phyloP scores from a whole-genome alignment of 2,329 filamentous ascomycete genomes.

The Penicillium sp. region DNA sequence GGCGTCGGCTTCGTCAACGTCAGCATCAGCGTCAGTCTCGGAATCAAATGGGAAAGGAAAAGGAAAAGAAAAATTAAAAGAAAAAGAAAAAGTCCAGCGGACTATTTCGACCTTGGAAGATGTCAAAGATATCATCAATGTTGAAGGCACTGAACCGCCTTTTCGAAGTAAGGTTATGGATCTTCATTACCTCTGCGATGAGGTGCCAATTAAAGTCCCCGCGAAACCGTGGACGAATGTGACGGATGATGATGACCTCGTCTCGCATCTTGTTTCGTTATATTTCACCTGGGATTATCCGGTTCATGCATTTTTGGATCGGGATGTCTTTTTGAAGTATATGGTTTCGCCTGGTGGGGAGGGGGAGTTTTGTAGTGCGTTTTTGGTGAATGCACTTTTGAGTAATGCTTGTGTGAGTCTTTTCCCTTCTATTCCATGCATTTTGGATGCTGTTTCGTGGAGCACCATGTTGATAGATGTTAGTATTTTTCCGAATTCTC shows the following conservation, averaged over 20 bases:
- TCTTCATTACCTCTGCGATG: slow-evolving; percentile 44
- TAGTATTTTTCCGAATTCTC: slow-evolving; percentile 46
- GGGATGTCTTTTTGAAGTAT: slow-evolving; percentile 70
- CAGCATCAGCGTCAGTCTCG: not conserved
- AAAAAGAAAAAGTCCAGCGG: slow-evolving; percentile 8
- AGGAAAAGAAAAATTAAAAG: not conserved
- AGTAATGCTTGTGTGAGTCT: slow-evolving; percentile 54
- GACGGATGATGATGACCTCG: slow-evolving; percentile 73
- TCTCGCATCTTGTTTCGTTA: slow-evolving; percentile 83
- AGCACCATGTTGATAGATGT: slow-evolving; percentile 5
- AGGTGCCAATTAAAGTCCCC: slow-evolving; percentile 39
- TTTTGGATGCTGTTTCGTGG: no score
- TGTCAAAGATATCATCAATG: slow-evolving; percentile 31
- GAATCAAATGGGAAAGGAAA: no score
- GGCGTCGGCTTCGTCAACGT: not conserved
- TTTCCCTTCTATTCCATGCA: not conserved
- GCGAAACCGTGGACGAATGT: slow-evolving; percentile 75
- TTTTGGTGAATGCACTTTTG: slow-evolving; percentile 90
- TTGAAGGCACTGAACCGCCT: slow-evolving; percentile 36
- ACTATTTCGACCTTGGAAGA: slow-evolving; percentile 33
- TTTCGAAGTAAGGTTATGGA: slow-evolving; percentile 47
- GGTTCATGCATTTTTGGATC: slow-evolving; percentile 81
- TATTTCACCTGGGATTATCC: slow-evolving; percentile 95
- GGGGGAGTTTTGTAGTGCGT: slow-evolving; percentile 75
- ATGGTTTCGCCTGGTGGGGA: slow-evolving; percentile 33